These are phyloP conservation scores for Solanum verrucosum DNA, from an alignment of 257 asterid genomes.

Conservation along the genomic window DNA sequence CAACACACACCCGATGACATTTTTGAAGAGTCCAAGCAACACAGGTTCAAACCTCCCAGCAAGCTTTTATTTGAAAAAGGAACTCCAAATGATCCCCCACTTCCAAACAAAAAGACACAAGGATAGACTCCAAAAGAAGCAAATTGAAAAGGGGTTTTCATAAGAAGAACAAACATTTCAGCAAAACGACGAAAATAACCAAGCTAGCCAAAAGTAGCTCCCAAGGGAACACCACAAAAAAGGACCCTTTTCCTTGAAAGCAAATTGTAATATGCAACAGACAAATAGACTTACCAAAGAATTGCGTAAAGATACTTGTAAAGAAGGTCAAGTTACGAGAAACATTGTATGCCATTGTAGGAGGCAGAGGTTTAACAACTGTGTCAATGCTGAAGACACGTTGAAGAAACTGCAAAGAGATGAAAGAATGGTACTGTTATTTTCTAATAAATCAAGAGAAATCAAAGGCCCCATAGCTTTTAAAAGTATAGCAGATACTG, in stretches of 20 bases:
- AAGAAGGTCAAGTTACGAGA: slow-evolving; percentile 88
- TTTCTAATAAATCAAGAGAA: not conserved
- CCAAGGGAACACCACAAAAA: not conserved
- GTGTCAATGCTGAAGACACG: slow-evolving; percentile 87
- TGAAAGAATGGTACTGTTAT: not conserved
- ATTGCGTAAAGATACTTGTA: slow-evolving; percentile 92
- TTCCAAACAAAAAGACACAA: not conserved
- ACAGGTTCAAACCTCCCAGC: not conserved
- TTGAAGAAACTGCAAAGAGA: slow-evolving; percentile 70
- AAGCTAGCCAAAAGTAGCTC: not conserved
- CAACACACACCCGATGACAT: too few species aligned
- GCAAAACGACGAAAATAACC: not conserved
- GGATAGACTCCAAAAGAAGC: not conserved
- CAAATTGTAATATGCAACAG: not conserved
- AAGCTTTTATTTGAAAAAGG: not conserved
- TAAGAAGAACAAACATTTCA: not conserved
- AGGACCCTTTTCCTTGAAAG: not conserved
- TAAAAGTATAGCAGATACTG: not conserved
- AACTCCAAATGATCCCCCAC: not conserved
- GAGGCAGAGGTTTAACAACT: slow-evolving; percentile 87
- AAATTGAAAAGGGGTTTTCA: not conserved
- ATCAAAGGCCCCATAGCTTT: not conserved
- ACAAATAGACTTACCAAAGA: slow-evolving; percentile 49
- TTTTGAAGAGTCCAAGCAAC: too few species aligned
- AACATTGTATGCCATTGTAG: slow-evolving; percentile 66